A percentile compares a stretch with the other conserved stretches of the same genome.
phyloP scores from a whole-genome alignment of 1,284 basidiomycete species.

The Pseudozyma pruni region DNA sequence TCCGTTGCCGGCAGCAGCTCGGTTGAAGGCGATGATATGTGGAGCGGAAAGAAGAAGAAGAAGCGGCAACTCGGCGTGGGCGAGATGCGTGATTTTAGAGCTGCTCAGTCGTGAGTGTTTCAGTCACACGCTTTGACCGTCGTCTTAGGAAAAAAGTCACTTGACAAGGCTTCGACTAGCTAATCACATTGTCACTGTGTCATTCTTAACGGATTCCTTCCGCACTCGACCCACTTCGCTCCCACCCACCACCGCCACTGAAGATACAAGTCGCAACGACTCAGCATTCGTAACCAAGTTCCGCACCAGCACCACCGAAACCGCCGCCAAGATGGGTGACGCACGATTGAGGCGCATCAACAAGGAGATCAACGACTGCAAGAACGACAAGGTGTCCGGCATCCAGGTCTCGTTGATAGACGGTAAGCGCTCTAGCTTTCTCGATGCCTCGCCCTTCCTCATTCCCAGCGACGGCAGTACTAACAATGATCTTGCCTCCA shows the following conservation, averaged over 20 bases:
- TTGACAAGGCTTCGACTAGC: slow-evolving; percentile 1
- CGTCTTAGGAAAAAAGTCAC: not conserved
- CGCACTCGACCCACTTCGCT: not conserved
- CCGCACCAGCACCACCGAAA: slow-evolving; percentile 3
- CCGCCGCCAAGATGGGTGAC: slow-evolving; percentile 71
- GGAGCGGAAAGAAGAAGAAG: slow-evolving; percentile 5
- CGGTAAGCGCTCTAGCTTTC: slow-evolving; percentile 37
- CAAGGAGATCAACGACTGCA: slow-evolving; percentile 85
- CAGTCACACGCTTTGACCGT: slow-evolving; percentile 2
- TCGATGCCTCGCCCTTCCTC: too few species aligned
- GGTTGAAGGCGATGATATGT: slow-evolving; percentile 1
- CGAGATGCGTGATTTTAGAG: slow-evolving; percentile 25
- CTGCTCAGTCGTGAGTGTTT: too few species aligned
- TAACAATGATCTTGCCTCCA: slow-evolving; percentile 1
- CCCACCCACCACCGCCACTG: not conserved
- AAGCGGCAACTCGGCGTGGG: slow-evolving; percentile 15
- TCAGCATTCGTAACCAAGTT: not conserved
- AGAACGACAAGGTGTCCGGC: slow-evolving; percentile 87
- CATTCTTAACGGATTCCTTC: too few species aligned
- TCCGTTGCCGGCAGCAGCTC: not conserved
- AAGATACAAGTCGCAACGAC: not conserved
- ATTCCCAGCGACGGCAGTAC: too few species aligned
- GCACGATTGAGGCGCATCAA: slow-evolving; percentile 87
- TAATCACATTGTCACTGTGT: slow-evolving; percentile 9
- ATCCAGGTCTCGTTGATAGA: slow-evolving; percentile 87